A percentile compares a stretch with the other conserved stretches of the same genome.
Conservation (phyloP, 768 basidiomycete genomes). For the Pluteus cervinus region DNA sequence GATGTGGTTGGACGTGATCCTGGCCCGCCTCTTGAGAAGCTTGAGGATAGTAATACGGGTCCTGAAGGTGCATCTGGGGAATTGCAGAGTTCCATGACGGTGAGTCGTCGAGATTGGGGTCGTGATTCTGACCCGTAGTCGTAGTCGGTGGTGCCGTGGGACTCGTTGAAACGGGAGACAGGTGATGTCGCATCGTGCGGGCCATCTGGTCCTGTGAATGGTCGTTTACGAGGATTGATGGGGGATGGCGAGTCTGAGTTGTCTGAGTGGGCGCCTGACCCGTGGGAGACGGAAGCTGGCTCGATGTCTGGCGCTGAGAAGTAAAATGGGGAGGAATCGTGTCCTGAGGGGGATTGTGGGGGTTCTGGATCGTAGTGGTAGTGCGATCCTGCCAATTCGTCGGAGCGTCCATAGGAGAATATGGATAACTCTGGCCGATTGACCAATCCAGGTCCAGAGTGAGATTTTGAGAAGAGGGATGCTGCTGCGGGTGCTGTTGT, state of each 20-base stretch:
- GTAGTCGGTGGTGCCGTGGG: conserved; percentile 30
- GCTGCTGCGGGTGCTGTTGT: conserved; percentile 70
- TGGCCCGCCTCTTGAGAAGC: too few relatives aligned
- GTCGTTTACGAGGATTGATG: conserved; percentile 54
- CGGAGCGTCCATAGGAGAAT: conserved; percentile 31
- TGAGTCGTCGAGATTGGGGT: conserved; percentile 73
- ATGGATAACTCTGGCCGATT: conserved; percentile 28
- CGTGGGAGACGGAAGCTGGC: conserved; percentile 16
- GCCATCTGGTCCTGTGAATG: conserved; percentile 53
- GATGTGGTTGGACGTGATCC: conserved; percentile 38
- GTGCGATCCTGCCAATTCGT: conserved; percentile 7
- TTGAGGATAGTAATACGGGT: conserved; percentile 22
- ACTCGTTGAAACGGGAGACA: conserved; percentile 9
- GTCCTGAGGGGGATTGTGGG: conserved; percentile 16
- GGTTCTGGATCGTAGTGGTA: conserved; percentile 12
- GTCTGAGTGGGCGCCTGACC: conserved; percentile 17
- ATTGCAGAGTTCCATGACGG: conserved; percentile 88
- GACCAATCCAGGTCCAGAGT: conserved; percentile 49
- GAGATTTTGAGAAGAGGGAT: conserved; percentile 50
- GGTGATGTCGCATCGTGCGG: conserved; percentile 24
- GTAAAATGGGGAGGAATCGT: conserved; percentile 68
- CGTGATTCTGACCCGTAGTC: conserved; percentile 71
- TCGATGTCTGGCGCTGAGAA: conserved; percentile 62
- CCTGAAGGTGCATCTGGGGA: conserved; percentile 33
- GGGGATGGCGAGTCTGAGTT: conserved; percentile 16